Evolutionary conservation across 1,139 yeast genomes (phyloP).

Genomic region (Saccharomyces hybrid): DNA sequence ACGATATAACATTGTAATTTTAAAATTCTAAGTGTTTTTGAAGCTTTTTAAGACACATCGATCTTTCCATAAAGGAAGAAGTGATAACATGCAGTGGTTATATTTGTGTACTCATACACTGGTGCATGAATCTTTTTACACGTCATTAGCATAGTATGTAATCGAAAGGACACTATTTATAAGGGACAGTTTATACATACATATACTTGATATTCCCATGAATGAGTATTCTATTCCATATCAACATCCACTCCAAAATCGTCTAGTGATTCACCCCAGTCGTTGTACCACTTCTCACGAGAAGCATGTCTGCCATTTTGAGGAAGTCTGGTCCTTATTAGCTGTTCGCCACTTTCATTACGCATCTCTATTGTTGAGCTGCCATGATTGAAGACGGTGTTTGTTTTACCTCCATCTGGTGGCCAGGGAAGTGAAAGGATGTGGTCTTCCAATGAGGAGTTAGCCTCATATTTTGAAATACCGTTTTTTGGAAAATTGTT

Average conservation of each 20-base stretch:
- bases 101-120: not conserved
- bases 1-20: not conserved
- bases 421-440: slow-evolving; percentile 71
- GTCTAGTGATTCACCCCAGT: slow-evolving; percentile 68
- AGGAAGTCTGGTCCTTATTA: slow-evolving; percentile 25
- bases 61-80: not conserved
- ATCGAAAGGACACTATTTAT: slow-evolving; percentile 3
- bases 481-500: slow-evolving; percentile 48
- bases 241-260: slow-evolving; percentile 87
- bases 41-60: not conserved
- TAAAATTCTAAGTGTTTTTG: not conserved
- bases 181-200: not conserved
- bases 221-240: slow-evolving; percentile 36
- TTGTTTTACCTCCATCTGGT: slow-evolving; percentile 57
- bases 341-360: slow-evolving; percentile 26
- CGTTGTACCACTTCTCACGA: slow-evolving; percentile 62
- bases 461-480: slow-evolving; percentile 26
- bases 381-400: slow-evolving; percentile 4
- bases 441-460: slow-evolving; percentile 48
- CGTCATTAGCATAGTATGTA: not conserved
- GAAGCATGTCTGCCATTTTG: slow-evolving; percentile 25
- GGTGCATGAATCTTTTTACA: not conserved
- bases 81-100: not conserved
- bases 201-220: not conserved
- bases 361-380: slow-evolving; percentile 11